Evolutionary conservation across 768 basidiomycete genomes (phyloP), one percentile per base, ranked within the genome.

Genomic region (Nevesoporus exiguus): DNA sequence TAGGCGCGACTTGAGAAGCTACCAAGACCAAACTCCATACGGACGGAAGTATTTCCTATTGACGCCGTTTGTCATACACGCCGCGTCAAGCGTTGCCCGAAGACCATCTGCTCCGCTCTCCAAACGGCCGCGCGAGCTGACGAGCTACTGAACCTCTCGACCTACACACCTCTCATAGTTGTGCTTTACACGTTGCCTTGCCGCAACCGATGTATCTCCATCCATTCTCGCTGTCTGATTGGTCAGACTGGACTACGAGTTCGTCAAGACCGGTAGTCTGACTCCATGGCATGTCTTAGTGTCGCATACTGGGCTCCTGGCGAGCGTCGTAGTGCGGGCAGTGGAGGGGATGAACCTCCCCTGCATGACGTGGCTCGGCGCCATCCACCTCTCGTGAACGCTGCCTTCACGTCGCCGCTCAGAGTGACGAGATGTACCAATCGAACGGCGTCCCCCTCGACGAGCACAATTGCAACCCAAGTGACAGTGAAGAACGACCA

Each of bases 211-310:
- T 76, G 2, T 51, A 51, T 8, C 63, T 74, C 2, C 84, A 83
- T 21, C 64, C 5, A 57, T 68, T 41, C 39, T 49, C 10, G 51
- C 76, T 2, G 74, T 93, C 22, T 81, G 85, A 15, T 90, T 91
- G 0, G 76, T 85, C 0, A 90, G 93, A 62, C 78, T 94, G 34
- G 85, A 90, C 69, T 93, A 80, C 65, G 87, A 92, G 58, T 93
- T 85, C 66, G 88, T 93, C 52, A 92, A 93, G 65, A 76, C 80
- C n/a, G n/a, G n/a, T 6, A 88, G 81, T 3, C 68, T 93, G 36
- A 74, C 75, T 15, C 71, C 89, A 0, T 69, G 73, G 64, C 74
- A 80, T 36, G 86, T 79, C 61, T 83, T 79, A 79, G 51, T 80
- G 3, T 67, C 85, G 41, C 93, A 94, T 61, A 66, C 74, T 1